Conservation (phyloP, 192 early-diverging fungal species). For the Pilobolus umbonatus region DNA sequence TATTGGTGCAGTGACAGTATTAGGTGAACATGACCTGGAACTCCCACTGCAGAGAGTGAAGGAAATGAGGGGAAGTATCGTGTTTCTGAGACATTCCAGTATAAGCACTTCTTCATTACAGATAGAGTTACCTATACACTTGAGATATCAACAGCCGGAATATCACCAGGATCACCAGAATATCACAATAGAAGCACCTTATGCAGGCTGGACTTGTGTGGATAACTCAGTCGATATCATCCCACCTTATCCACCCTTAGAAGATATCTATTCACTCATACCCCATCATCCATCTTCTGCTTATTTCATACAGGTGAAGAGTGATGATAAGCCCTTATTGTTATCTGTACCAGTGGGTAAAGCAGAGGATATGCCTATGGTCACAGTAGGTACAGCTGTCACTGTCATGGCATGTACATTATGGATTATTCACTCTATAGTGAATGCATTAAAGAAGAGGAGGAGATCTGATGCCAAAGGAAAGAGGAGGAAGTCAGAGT, state of each 20-base stretch:
- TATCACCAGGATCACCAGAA: not conserved
- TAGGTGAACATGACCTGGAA: conserved; percentile 25
- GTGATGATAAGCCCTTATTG: not conserved
- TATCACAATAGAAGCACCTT: conserved; percentile 12
- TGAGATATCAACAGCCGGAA: conserved; percentile 17
- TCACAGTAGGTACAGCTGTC: conserved; percentile 4
- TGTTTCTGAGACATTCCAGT: conserved; percentile 6
- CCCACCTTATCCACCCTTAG: not conserved
- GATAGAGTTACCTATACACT: conserved; percentile 21
- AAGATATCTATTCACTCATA: not conserved
- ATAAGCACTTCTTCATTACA: not conserved
- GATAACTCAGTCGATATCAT: too few relatives aligned
- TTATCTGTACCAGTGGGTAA: conserved; percentile 12
- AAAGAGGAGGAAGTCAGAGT: conserved; percentile 34
- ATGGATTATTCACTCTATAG: conserved; percentile 8
- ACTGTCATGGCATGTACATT: not conserved
- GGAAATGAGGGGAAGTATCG: conserved; percentile 12
- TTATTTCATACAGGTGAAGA: not conserved
- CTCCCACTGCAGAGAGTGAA: conserved; percentile 15
- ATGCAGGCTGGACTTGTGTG: conserved; percentile 29
- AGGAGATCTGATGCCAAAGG: conserved; percentile 29
- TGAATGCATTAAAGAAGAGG: conserved; percentile 9
- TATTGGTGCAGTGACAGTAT: not conserved
- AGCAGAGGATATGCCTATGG: not conserved
- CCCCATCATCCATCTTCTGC: not conserved